Conservation (phyloP, 352 stramenopile genomes). For the Phytopythium ostracodes region DNA sequence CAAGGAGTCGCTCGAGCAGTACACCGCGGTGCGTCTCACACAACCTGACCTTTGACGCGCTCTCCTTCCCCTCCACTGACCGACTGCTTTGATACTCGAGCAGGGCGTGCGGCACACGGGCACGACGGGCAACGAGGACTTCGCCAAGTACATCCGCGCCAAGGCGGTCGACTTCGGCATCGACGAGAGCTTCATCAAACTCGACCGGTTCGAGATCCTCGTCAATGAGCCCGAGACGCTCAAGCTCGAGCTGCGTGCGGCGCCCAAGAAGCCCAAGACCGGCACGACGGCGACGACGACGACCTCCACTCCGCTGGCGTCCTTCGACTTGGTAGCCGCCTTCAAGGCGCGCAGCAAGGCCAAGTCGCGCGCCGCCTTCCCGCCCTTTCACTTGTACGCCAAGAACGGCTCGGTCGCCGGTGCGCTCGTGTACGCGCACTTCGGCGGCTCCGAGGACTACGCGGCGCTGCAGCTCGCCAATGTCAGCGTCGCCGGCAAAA, state of each 20-base stretch:
- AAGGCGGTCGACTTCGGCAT: slow-evolving; percentile 74
- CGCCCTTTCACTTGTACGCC: slow-evolving; percentile 80
- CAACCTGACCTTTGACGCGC: no score
- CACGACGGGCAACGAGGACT: slow-evolving; percentile 57
- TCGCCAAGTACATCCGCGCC: slow-evolving; percentile 73
- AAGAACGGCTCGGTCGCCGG: slow-evolving; percentile 63
- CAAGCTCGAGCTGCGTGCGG: slow-evolving; percentile 32
- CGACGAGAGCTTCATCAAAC: slow-evolving; percentile 64
- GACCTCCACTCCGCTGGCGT: slow-evolving; percentile 13
- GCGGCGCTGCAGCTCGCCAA: slow-evolving; percentile 40
- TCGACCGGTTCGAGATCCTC: slow-evolving; percentile 83
- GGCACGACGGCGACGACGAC: slow-evolving; percentile 21
- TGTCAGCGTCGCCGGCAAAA: slow-evolving; percentile 43
- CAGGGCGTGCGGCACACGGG: slow-evolving; percentile 58
- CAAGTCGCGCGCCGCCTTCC: slow-evolving; percentile 26
- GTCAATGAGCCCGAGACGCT: slow-evolving; percentile 67
- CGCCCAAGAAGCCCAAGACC: slow-evolving; percentile 2
- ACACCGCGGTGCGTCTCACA: slow-evolving; percentile 46
- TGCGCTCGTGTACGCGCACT: slow-evolving; percentile 73
- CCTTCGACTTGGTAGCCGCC: slow-evolving; percentile 24
- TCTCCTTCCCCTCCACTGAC: neutral
- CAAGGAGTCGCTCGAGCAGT: slow-evolving; percentile 70
- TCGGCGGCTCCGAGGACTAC: slow-evolving; percentile 63
- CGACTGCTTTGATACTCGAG: neutral
- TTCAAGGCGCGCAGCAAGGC: slow-evolving; percentile 23